Evolutionary conservation across 164 flowering plant genomes (phyloP), one percentile per base, ranked within the genome.

Genomic region (Berberis vulgaris): DNA sequence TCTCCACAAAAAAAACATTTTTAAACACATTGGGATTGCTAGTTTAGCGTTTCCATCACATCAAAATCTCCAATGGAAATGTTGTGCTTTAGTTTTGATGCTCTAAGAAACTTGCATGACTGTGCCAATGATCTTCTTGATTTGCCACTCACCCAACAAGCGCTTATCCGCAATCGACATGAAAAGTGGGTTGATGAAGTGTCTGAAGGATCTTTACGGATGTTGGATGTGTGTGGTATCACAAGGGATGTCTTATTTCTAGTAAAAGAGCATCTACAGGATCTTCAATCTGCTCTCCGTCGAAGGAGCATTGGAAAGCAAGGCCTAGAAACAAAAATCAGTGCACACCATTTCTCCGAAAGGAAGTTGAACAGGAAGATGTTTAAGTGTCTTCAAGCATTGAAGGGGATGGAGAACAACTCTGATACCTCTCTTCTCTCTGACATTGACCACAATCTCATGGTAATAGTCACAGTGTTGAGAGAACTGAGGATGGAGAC

Each of bases 401-500:
- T 70, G 61, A 70, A 61, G 43, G 63, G 53, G 38, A 60, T 64
- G 60, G 68, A 57, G 43, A 71, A 62, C 63, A 65, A 54, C 2
- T 54, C 6, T 67, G 42, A 45, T 43, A 54, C 69, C 6, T 67
- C 66, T 1, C 68, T 73, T 8, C 50, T 65, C 45, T 45, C 72
- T 9, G 46, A 67, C 3, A 44, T 64, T 2, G 77, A 79, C 46
- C 65, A 67, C 40, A 73, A 65, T 61, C 80, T 84, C 3, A 57
- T n/a, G 49, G 75, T 73, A 11, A 82, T 83, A 2, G 81, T 73
- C 1, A 60, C 70, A 40, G 78, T 80, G 63, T 65, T 86, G 7
- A 77, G 74, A 49, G 82, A 83, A 71, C 83, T 80, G 63, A 74
- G 81, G 59, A 66, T 64, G 43, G 67, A 82, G 8, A 74, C 75